Evolutionary conservation across 169 alveolate genomes (phyloP).

Genomic region (Cryptosporidium sp.): DNA sequence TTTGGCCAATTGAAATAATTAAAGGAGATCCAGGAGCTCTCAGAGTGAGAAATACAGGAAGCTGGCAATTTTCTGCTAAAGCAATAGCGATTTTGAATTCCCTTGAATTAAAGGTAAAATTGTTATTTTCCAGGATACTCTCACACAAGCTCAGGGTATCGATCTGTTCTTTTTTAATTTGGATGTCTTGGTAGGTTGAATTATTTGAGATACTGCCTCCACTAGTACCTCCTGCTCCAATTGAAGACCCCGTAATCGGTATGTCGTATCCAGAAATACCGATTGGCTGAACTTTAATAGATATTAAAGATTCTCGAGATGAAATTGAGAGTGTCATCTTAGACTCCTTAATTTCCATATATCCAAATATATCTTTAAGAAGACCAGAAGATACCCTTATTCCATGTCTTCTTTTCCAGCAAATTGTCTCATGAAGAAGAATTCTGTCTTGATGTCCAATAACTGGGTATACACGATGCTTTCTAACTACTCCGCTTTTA

Average conservation of each 20-base stretch:
- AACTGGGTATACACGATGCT: slow-evolving; percentile 43
- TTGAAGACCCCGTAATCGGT: not conserved
- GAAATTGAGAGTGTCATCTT: slow-evolving; percentile 30
- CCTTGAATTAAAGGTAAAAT: slow-evolving; percentile 61
- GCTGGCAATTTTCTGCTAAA: slow-evolving; percentile 69
- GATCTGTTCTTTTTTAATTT: slow-evolving; percentile 61
- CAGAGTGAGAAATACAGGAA: slow-evolving; percentile 53
- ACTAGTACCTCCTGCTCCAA: not conserved
- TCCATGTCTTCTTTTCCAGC: slow-evolving; percentile 64
- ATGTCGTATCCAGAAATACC: not conserved
- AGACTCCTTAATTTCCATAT: slow-evolving; percentile 60
- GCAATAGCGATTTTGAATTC: slow-evolving; percentile 69
- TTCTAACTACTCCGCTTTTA: slow-evolving; percentile 35
- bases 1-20: slow-evolving; percentile 70
- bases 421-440: slow-evolving; percentile 28
- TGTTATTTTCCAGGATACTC: slow-evolving; percentile 15
- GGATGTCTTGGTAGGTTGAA: slow-evolving; percentile 62
- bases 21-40: slow-evolving; percentile 68
- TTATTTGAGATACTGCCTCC: slow-evolving; percentile 9
- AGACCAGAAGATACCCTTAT: slow-evolving; percentile 52
- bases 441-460: slow-evolving; percentile 19
- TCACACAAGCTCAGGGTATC: slow-evolving; percentile 43
- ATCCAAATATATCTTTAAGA: slow-evolving; percentile 50
- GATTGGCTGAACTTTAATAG: slow-evolving; percentile 54
- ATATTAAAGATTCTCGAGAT: slow-evolving; percentile 33